Base-by-base conservation (phyloP, 176 grass and related monocot species). In the Phyllostachys edulis region DNA sequence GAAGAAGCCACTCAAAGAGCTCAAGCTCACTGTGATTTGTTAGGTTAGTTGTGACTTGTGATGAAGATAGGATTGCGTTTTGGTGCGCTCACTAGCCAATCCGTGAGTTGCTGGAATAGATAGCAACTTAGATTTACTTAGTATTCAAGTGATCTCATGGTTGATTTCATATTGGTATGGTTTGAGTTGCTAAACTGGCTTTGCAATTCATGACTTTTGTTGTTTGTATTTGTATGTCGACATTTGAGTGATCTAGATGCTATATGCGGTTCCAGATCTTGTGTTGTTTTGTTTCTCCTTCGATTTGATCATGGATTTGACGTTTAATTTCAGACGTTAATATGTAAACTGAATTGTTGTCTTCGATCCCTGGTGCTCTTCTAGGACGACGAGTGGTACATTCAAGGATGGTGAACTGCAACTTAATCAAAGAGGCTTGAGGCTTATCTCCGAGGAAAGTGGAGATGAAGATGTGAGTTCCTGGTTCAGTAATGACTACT, bases 371-470 rank as follows among this genome's bases (percentile, higher is more conserved):
- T 63, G 55, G 11, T 80, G 51, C 16, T 26, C 13, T 85, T 86
- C 81, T 76, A 98, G 96, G 93, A 98, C 91, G 13, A 91, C 96
- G 11, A 98, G 96, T 38, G 96, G 96, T 50, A 98, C 96, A 6
- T 98, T 98, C 79, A 91, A 91, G 78, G 96, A 98, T 69, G 93
- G 96, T 36, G 93, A 95, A 59, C 70, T 98, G 71, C 91, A 89
- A 12, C 73, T 95, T 49, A 98, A 95, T 85, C 93, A 98, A 85
- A 93, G 72, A 75, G 89, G n/a, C n/a, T n/a, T n/a, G n/a, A n/a
- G n/a, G n/a, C n/a, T n/a, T n/a, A n/a, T n/a, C n/a, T n/a, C n/a
- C n/a, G n/a, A n/a, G n/a, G n/a, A n/a, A n/a, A n/a, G n/a, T n/a
- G n/a, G n/a, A n/a, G n/a, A n/a, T n/a, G n/a, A n/a, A n/a, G n/a